phyloP scores from a whole-genome alignment of 106 monocot genomes.

The Chionographis japonica region DNA sequence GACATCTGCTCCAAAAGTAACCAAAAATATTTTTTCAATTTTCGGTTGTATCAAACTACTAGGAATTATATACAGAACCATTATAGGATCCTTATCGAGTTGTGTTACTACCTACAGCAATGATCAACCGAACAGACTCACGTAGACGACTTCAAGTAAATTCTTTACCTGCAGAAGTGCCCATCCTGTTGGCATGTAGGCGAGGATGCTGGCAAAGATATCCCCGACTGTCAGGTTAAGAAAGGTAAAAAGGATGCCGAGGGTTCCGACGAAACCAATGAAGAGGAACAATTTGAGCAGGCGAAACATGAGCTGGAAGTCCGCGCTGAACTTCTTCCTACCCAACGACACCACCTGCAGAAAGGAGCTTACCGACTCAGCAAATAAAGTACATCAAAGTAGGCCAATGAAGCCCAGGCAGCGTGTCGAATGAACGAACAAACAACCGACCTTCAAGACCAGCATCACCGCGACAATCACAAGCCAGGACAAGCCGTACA shows the following conservation, averaged over 20 bases:
- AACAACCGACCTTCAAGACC: constrained; percentile 61
- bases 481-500: constrained; percentile 93
- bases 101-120: too few relatives aligned
- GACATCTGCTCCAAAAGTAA: constrained; percentile 24
- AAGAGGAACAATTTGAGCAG: constrained; percentile 89
- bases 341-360: constrained; percentile 94
- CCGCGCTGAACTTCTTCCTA: constrained; percentile 91
- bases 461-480: constrained; percentile 89
- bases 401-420: too few relatives aligned
- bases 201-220: constrained; percentile 79
- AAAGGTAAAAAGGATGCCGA: constrained; percentile 62
- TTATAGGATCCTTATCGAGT: too few relatives aligned
- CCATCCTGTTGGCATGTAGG: constrained; percentile 97
- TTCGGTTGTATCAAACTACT: too few relatives aligned
- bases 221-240: constrained; percentile 69
- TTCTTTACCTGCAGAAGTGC: constrained; percentile 69
- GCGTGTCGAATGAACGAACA: too few relatives aligned
- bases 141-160: not conserved
- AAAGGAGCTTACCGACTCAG: not conserved
- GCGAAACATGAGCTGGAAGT: constrained; percentile 94
- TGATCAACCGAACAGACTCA: too few relatives aligned
- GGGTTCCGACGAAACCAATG: constrained; percentile 60
- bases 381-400: not conserved
- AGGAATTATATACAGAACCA: too few relatives aligned
- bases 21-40: not conserved